phyloP scores from a whole-genome alignment of 148 eudicot species.

The Diospyros kaki region DNA sequence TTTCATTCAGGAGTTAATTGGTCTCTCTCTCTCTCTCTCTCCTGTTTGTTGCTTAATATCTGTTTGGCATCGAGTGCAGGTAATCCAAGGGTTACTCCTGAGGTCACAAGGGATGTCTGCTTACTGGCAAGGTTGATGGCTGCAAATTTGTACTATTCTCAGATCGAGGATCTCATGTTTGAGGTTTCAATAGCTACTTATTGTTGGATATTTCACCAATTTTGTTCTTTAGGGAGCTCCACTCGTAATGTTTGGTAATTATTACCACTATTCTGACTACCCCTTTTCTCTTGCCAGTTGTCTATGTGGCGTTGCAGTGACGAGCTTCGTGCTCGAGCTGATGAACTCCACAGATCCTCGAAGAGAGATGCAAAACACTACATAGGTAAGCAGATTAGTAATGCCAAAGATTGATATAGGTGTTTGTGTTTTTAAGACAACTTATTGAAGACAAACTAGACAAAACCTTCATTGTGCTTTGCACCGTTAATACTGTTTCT shows the following conservation, averaged over 20 bases:
- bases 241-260: background rate
- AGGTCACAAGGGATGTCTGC: constrained; percentile 99
- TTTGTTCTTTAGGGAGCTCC: background rate
- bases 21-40: background rate
- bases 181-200: constrained; percentile 45
- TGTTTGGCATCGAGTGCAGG: constrained; percentile 40
- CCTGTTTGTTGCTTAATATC: constrained; percentile 11
- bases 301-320: constrained; percentile 99
- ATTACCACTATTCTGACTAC: background rate
- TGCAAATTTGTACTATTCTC: constrained; percentile 90
- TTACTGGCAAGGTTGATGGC: constrained; percentile 99
- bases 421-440: background rate
- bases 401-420: background rate
- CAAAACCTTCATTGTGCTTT: background rate
- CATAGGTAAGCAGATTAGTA: constrained; percentile 50
- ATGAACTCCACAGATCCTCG: constrained; percentile 58
- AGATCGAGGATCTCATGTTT: constrained; percentile 99
- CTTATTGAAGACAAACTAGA: too few relatives aligned
- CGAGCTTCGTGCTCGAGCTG: constrained; percentile 80
- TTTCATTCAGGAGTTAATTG: too few relatives aligned
- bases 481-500: background rate
- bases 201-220: background rate
- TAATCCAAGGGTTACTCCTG: constrained; percentile 98
- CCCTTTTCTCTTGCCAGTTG: constrained; percentile 39
- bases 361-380: constrained; percentile 92